Percentiles rank a stretch among this genome's conserved stretches.
phyloP scores from a whole-genome alignment of 1,139 yeast species.

The Schizosaccharomyces versatilis region DNA sequence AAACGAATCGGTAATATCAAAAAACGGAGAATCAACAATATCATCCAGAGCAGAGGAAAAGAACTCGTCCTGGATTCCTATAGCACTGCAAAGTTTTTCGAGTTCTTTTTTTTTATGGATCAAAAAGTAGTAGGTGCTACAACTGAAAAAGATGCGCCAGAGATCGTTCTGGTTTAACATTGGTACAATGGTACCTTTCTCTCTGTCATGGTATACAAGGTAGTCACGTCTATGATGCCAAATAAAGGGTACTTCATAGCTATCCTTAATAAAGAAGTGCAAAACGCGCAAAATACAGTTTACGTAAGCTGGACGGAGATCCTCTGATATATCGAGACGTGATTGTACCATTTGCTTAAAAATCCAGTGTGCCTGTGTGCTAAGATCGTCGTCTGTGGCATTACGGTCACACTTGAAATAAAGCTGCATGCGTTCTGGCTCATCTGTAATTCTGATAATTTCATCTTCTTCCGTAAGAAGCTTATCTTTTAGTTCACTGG shows the following conservation, averaged over 20 bases:
- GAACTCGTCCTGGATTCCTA: constrained; percentile 31
- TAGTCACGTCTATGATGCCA: constrained; percentile 92
- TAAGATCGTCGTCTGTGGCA: constrained; percentile 45
- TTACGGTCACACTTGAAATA: constrained; percentile 24
- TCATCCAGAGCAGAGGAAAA: constrained; percentile 18
- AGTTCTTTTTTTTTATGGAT: constrained; percentile 53
- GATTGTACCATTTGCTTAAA: constrained; percentile 19
- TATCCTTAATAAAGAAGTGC: constrained; percentile 54
- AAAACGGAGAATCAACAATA: constrained; percentile 26
- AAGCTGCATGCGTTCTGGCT: constrained; percentile 80
- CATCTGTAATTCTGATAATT: constrained; percentile 59
- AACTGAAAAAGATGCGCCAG: constrained; percentile 76
- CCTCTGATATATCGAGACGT: constrained; percentile 3
- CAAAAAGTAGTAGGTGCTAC: constrained; percentile 71
- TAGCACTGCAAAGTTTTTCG: constrained; percentile 32
- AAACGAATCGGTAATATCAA: constrained; percentile 37
- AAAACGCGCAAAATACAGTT: constrained; percentile 57
- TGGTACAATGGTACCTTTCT: constrained; percentile 23
- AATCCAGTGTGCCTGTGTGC: constrained; percentile 60
- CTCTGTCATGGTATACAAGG: constrained; percentile 33
- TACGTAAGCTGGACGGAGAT: constrained; percentile 29
- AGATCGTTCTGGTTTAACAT: constrained; percentile 37
- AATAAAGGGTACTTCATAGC: constrained; percentile 84
- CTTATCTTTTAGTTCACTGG: constrained; percentile 72
- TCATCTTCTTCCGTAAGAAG: constrained; percentile 87